Conservation (phyloP, 305 asterid genomes). For the Fraxinus greggii region DNA sequence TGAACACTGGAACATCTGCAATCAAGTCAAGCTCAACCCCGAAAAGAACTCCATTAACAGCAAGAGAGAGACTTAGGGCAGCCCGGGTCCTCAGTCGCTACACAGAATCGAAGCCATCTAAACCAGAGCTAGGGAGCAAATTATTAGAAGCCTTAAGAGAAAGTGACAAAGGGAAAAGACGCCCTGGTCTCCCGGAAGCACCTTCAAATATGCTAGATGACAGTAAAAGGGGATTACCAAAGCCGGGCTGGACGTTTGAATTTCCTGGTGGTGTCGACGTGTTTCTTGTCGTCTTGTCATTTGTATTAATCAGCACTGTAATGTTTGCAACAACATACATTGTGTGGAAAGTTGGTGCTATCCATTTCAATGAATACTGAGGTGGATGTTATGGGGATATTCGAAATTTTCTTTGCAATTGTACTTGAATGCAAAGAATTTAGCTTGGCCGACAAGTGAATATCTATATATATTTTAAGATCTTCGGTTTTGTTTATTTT, state of each 20-base stretch:
- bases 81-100: constrained; percentile 84
- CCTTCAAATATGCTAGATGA: constrained; percentile 74
- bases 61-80: constrained; percentile 87
- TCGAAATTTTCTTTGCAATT: not conserved
- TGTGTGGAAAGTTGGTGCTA: constrained; percentile 91
- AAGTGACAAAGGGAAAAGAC: constrained; percentile 66
- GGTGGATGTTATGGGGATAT: too few relatives aligned
- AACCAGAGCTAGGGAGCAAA: constrained; percentile 61
- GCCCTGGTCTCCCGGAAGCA: constrained; percentile 78
- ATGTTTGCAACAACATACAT: constrained; percentile 82
- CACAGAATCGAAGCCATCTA: constrained; percentile 65
- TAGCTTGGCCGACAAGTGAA: constrained; percentile 3
- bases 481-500: not conserved
- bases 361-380: constrained; percentile 78
- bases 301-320: constrained; percentile 65
- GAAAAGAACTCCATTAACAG: constrained; percentile 70
- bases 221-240: constrained; percentile 81
- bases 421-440: constrained; percentile 4
- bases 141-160: constrained; percentile 66
- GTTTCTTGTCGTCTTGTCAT: constrained; percentile 55
- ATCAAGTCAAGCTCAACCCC: constrained; percentile 33
- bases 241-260: constrained; percentile 63
- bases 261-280: constrained; percentile 72
- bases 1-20: constrained; percentile 25
- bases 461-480: not conserved